Base-by-base conservation (phyloP, 2,329 filamentous ascomycete genomes). In the Cryphonectria radicalis region DNA sequence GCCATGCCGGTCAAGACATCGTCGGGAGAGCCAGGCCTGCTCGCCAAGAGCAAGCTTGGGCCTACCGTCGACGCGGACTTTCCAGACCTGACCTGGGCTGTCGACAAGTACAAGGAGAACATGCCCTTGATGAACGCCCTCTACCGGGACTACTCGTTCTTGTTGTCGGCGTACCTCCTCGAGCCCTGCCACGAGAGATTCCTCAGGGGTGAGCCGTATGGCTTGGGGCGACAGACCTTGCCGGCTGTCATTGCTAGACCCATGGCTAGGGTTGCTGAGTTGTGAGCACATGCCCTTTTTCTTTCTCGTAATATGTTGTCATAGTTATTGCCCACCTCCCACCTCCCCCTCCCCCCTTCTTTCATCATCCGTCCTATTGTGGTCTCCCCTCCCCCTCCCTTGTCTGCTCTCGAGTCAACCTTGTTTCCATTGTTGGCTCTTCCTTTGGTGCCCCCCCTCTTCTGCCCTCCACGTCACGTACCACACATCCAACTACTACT, bases 71-170 rank as follows among this genome's bases (percentile, higher is more conserved):
- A 91, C 74, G 84, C 84, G n/a, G 89, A 90, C 73, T 87, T 98
- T 64, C 92, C 93, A 22, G 93, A 97, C 80, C 85, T 97, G 64
- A 93, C 92, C 0, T 85, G 85, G 6, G 86, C 89, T 75, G 87
- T 97, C 70, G 91, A 96, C 77, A 89, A 89, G 80, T 91, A 92
- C 76, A 85, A 88, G 76, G 84, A 90, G 73, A 91, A 97, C 81
- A 86, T 95, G 55, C 91, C 92, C 22, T 83, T 93, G 72, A 90
- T 97, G 85, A 96, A 95, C 77, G 94, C 94, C 46, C 83, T 97
- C 64, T 97, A 97, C 81, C 88, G 95, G 28, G 95, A 98, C 83
- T 98, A 97, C 80, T 93, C 92, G 19, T 98, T 97, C 85, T 83
- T 97, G 42, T 92, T 94, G 6, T 97, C 93, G 35, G 93, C 94